phyloP scores from a whole-genome alignment of 495 filamentous ascomycete genomes.

The Arthonia radiata region DNA sequence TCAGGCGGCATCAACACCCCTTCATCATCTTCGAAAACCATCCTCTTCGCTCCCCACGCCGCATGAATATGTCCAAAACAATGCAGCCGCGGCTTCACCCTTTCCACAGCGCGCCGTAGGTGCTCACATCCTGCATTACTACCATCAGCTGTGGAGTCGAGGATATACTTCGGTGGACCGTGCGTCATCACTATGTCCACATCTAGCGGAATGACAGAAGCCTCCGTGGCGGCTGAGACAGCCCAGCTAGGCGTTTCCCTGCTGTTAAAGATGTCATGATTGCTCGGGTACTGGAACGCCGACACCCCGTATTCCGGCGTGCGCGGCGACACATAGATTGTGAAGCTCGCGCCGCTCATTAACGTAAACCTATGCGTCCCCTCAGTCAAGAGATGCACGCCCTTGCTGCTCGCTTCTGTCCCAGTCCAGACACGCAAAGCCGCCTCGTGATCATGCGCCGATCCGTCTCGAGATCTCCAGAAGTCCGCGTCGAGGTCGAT shows the following conservation, averaged over 20 bases:
- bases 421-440: slow-evolving; percentile 11
- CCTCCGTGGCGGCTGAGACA: slow-evolving; percentile 2
- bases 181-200: slow-evolving; percentile 52
- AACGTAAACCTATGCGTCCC: slow-evolving; percentile 30
- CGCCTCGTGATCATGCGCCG: slow-evolving; percentile 4
- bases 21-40: too few species aligned
- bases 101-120: slow-evolving; percentile 18
- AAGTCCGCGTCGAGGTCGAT: slow-evolving; percentile 40
- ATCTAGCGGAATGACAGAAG: slow-evolving; percentile 19
- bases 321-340: slow-evolving; percentile 45
- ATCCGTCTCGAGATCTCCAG: too few species aligned
- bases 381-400: slow-evolving; percentile 47
- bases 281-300: slow-evolving; percentile 36
- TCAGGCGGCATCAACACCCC: too few species aligned
- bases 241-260: slow-evolving; percentile 7
- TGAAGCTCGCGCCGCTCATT: slow-evolving; percentile 30
- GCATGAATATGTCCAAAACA: slow-evolving; percentile 37
- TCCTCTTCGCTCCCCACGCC: slow-evolving; percentile 12
- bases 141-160: too few species aligned
- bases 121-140: slow-evolving; percentile 25
- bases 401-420: too few species aligned
- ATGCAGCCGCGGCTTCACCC: slow-evolving; percentile 25
- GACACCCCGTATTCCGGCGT: slow-evolving; percentile 32
- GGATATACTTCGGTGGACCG: slow-evolving; percentile 35
- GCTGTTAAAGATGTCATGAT: slow-evolving; percentile 31